Evolutionary conservation across 768 basidiomycete species (phyloP).

Genomic region (Mycena alexandri): DNA sequence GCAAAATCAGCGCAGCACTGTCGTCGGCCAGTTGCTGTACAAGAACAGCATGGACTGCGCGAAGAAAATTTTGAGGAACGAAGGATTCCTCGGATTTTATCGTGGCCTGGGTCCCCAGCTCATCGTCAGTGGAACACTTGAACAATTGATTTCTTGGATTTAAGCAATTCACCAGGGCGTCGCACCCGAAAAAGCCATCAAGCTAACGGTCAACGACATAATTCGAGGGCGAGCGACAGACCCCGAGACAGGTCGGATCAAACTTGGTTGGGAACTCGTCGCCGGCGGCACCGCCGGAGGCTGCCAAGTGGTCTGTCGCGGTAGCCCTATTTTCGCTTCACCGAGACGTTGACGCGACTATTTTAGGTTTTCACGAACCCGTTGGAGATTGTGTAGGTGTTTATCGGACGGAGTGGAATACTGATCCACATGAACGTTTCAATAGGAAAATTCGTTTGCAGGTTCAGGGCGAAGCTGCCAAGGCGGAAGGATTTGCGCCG

Average conservation of each 20-base stretch:
- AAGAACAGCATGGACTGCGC: slow-evolving; percentile 97
- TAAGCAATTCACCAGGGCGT: slow-evolving; percentile 73
- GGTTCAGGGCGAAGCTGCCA: slow-evolving; percentile 95
- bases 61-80: slow-evolving; percentile 92
- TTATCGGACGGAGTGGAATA: background rate
- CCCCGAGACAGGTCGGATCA: slow-evolving; percentile 95
- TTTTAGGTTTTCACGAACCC: slow-evolving; percentile 96
- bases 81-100: slow-evolving; percentile 96
- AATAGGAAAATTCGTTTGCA: slow-evolving; percentile 92
- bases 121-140: slow-evolving; percentile 64
- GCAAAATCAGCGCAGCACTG: slow-evolving; percentile 97
- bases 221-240: slow-evolving; percentile 88
- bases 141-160: background rate
- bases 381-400: slow-evolving; percentile 87
- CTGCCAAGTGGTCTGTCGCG: slow-evolving; percentile 91
- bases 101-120: slow-evolving; percentile 96
- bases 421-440: slow-evolving; percentile 20
- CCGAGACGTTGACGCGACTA: slow-evolving; percentile 17
- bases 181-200: slow-evolving; percentile 98
- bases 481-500: slow-evolving; percentile 81
- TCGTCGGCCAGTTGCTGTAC: slow-evolving; percentile 97
- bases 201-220: slow-evolving; percentile 95
- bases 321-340: slow-evolving; percentile 15
- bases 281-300: slow-evolving; percentile 96
- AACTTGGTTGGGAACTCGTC: slow-evolving; percentile 88